phyloP scores from a whole-genome alignment of 78 protist species.

The Speleostelium caveatum region DNA sequence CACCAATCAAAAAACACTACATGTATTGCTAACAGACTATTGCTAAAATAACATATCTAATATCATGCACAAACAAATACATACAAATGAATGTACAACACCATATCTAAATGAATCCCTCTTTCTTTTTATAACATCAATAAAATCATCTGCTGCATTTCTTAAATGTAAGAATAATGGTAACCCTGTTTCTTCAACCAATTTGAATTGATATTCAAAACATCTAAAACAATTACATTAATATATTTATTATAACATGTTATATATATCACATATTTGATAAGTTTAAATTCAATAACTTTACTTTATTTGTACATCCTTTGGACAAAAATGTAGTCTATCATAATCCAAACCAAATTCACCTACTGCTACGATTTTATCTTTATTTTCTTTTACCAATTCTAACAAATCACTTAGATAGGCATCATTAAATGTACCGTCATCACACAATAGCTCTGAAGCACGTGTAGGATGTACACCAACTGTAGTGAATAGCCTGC shows the following conservation, averaged over 20 bases:
- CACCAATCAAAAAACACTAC: too few relatives aligned
- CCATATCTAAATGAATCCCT: constrained; percentile 49
- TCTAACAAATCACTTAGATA: constrained; percentile 17
- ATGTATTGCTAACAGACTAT: too few relatives aligned
- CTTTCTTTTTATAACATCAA: constrained; percentile 44
- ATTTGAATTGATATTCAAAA: constrained; percentile 71
- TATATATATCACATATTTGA: not conserved
- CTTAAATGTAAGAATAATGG: constrained; percentile 76
- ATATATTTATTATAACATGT: not conserved
- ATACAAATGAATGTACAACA: constrained; percentile 82
- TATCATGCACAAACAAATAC: not conserved
- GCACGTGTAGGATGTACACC: constrained; percentile 85
- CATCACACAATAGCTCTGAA: constrained; percentile 7
- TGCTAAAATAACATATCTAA: too few relatives aligned
- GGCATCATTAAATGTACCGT: constrained; percentile 3
- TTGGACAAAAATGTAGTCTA: constrained; percentile 61
- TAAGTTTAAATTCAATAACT: not conserved
- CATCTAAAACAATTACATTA: too few relatives aligned
- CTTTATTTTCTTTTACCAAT: constrained; percentile 14
- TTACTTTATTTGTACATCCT: constrained; percentile 67
- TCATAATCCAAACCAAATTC: constrained; percentile 85
- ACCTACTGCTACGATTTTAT: constrained; percentile 66
- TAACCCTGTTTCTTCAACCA: constrained; percentile 16
- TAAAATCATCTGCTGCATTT: constrained; percentile 57
- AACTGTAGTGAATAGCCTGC: constrained; percentile 58